Conservation (phyloP, 768 basidiomycete genomes). For the Auricularia heimuer region DNA sequence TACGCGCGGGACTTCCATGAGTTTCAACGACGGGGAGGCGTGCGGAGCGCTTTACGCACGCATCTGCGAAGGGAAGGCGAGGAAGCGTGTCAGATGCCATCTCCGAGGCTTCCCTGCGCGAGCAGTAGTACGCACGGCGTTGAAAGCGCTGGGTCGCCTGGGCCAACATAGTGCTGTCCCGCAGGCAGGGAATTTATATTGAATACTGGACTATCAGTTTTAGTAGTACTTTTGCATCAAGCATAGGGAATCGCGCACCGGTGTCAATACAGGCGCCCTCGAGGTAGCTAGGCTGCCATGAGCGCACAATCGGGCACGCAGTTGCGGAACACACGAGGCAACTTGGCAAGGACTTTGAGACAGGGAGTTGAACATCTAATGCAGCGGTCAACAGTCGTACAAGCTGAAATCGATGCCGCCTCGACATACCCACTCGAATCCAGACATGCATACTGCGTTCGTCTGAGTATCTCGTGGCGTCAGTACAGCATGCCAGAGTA, state of each 20-base stretch:
- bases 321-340: not conserved
- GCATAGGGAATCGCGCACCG: not conserved
- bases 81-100: not conserved
- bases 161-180: not conserved
- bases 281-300: not conserved
- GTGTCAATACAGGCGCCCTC: not conserved
- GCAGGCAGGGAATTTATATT: not conserved
- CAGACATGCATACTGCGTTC: not conserved
- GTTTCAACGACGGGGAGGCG: too few relatives aligned
- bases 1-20: not conserved
- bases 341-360: not conserved
- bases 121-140: not conserved
- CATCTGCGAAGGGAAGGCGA: not conserved
- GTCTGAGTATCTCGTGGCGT: not conserved
- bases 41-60: not conserved
- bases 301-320: not conserved
- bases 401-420: not conserved
- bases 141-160: not conserved
- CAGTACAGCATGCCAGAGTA: not conserved
- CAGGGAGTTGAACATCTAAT: not conserved
- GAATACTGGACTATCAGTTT: not conserved
- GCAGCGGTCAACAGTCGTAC: not conserved
- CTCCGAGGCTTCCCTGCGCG: not conserved
- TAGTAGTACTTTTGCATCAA: not conserved
- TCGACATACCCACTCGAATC: not conserved